Base-by-base conservation (phyloP, 257 asterid species). In the Solanum sparsipilum region DNA sequence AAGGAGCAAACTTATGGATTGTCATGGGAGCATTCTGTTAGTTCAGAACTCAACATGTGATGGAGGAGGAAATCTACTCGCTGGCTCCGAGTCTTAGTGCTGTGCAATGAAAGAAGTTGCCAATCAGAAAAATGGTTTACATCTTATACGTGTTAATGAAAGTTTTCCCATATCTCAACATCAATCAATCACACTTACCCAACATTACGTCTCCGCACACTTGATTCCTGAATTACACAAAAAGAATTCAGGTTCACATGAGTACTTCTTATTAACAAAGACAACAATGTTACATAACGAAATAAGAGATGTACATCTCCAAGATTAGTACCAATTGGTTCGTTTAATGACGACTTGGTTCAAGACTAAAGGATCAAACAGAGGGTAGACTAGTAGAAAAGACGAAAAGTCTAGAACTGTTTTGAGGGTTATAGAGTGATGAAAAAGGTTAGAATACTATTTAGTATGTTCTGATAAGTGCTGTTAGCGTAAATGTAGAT, bases 1-100 rank as follows among this genome's bases (percentile, higher is more conserved):
- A 48, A 46, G 85, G 70, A 82, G 12, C 20, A 48, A 48, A 27
- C 68, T 88, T 87, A 93, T 32, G 96, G 89, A 78, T 93, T 16
- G 67, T 79, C 85, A 44, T 29, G 8, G 15, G 96, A 83, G 35
- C 90, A 4, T 87, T 90, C 91, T 20, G 95, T 73, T 71, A 86
- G 97, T 92, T 95, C 98, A 13, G 98, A 90, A 44, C 98, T 96
- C 92, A 96, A 88, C 97, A 96, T 96, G 85, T 93, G 99, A 93
- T 96, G 99, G 91, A 96, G 99, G 86, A 96, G 98, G 73, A 88
- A 87, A 74, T 96, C 98, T 71, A 95, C 98, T 88, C 98, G 94
- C 92, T 93, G 97, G 48, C 91, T 94, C 91, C 98, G 93, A 38
- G 99, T 83, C 93, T 93, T 94, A 21, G 91, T 85, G 63, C 98